Percentiles rank a stretch among this genome's conserved stretches.
Evolutionary conservation across 257 asterid genomes (phyloP).

Genomic region (Capsicum baccatum): DNA sequence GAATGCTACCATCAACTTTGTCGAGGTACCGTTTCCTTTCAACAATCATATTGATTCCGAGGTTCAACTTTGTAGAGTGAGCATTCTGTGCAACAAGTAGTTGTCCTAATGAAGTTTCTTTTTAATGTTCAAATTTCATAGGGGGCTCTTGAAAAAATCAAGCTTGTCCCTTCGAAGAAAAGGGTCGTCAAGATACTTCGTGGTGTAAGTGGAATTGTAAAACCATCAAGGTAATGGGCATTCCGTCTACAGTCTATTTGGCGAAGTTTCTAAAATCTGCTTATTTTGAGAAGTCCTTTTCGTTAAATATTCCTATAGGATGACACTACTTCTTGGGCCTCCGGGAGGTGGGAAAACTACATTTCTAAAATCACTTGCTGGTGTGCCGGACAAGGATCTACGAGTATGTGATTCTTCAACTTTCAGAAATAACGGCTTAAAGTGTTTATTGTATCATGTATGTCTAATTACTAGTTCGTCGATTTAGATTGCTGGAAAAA

Average conservation of each 20-base stretch:
- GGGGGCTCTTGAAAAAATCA: constrained; percentile 72
- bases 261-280: neutral
- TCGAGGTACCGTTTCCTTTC: constrained; percentile 63
- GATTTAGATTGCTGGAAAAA: constrained; percentile 62
- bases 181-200: constrained; percentile 73
- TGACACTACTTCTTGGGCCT: constrained; percentile 96
- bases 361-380: constrained; percentile 82
- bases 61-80: neutral
- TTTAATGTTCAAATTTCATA: constrained; percentile 31
- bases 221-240: constrained; percentile 73
- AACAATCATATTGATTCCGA: neutral
- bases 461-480: neutral
- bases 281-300: neutral
- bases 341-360: constrained; percentile 92
- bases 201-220: constrained; percentile 72
- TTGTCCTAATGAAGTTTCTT: neutral
- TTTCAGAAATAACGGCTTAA: neutral
- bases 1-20: constrained; percentile 64
- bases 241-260: neutral
- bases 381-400: constrained; percentile 65
- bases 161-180: constrained; percentile 80
- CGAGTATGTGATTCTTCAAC: constrained; percentile 37
- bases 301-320: constrained; percentile 48
- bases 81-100: neutral
- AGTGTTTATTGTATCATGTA: neutral